Evolutionary conservation across 768 basidiomycete genomes (phyloP).

Genomic region (Pholiota microspora): DNA sequence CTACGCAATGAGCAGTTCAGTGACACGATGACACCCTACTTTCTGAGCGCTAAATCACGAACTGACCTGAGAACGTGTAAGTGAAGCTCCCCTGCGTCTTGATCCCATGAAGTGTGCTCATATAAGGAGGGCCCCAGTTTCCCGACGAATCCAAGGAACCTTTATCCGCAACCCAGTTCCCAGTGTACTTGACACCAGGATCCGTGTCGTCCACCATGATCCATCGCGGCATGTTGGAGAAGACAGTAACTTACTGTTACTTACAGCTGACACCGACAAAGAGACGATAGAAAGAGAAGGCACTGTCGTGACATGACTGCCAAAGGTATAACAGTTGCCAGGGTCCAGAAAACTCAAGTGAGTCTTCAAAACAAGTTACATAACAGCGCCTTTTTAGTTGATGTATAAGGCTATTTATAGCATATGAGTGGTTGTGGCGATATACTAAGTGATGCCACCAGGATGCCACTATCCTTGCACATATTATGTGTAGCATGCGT

Average conservation of each 20-base stretch:
- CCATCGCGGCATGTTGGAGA: conserved; percentile 3
- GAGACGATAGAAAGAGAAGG: no score
- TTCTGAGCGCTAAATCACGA: neutral
- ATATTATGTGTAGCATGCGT: no score
- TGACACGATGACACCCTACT: neutral
- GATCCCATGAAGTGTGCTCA: conserved; percentile 20
- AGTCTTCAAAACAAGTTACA: no score
- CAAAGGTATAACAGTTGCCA: no score
- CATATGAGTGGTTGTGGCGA: no score
- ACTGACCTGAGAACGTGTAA: conserved; percentile 14
- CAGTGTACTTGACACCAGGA: conserved; percentile 20
- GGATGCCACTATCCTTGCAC: no score
- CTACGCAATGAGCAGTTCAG: neutral
- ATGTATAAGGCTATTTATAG: no score
- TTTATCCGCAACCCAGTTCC: conserved; percentile 12
- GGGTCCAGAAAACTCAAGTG: no score
- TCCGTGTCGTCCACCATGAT: conserved; percentile 22
- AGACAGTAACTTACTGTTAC: neutral
- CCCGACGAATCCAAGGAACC: conserved; percentile 15
- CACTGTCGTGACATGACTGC: no score
- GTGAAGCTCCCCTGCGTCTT: conserved; percentile 15
- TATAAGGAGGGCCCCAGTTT: conserved; percentile 19
- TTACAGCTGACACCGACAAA: no score
- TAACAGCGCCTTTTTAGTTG: no score
- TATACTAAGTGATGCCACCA: no score